Evolutionary conservation across 345 rosid genomes (phyloP), one percentile per base, ranked within the genome.

Genomic region (Ailanthus altissimus): DNA sequence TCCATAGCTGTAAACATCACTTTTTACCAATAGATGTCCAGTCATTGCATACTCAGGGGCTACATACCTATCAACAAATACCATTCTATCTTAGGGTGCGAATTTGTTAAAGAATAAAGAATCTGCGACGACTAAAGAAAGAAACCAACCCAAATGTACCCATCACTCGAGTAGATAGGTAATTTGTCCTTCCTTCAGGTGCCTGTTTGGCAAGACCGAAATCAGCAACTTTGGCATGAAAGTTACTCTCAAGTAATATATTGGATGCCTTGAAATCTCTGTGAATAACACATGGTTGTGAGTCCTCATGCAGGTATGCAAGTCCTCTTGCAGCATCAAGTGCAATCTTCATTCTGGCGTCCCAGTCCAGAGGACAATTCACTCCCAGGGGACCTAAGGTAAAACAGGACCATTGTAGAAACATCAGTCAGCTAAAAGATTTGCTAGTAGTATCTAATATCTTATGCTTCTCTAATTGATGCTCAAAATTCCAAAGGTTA

Each of bases 21-120:
- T 96, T 87, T 96, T 96, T 50, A 93, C 98, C 47, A 96, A 90
- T 77, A 93, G 86, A 88, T 96, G 99, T 82, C 99, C 99, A 0
- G 99, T 96, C 99, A 96, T 96, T 63, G 99, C 99, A 90, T 96
- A 96, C 84, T 96, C 99, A 5, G 99, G 99, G 45, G 99, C 99
- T 69, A 96, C 99, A 81, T 96, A 96, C 78, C 99, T 96, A 81
- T 67, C 81, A 78, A 84, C 16, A 23, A 79, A 81, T 62, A 43
- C 15, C 26, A 36, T 79, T 70, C 43, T 9, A 75, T 47, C 28
- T 59, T 67, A 60, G 43, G 47, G 51, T 54, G 32, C 61, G 28
- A 6, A 62, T 49, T 61, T 28, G 21, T 16, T 7, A 71, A 40
- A 79, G 67, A 49, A n/a, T 18, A n/a, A 50, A 63, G 51, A 14